Conservation (phyloP, 2,329 filamentous ascomycete species). For the Aschersonia sp. region DNA sequence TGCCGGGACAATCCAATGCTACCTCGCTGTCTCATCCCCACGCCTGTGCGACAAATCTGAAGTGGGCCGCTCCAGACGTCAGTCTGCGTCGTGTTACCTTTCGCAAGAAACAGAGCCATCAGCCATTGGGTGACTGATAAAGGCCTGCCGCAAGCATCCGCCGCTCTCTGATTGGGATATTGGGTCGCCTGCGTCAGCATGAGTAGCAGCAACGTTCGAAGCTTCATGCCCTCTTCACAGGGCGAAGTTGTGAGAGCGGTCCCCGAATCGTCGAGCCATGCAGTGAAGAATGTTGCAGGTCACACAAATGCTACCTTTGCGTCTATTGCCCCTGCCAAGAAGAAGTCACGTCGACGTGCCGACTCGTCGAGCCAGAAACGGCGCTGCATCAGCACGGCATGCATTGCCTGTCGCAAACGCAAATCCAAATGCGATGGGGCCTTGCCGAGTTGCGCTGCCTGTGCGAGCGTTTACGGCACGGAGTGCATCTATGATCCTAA, state of each 20-base stretch:
- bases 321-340: slow-evolving; percentile 19
- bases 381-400: slow-evolving; percentile 72
- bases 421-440: slow-evolving; percentile 90
- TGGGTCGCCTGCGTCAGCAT: not conserved
- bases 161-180: no score
- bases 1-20: slow-evolving; percentile 3
- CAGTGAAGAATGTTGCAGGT: not conserved
- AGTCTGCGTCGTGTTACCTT: not conserved
- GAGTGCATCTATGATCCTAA: slow-evolving; percentile 92
- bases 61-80: slow-evolving; percentile 1
- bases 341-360: slow-evolving; percentile 34
- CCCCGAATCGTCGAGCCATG: not conserved
- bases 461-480: slow-evolving; percentile 81
- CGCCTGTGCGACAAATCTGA: slow-evolving; percentile 1
- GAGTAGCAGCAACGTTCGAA: not conserved
- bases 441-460: slow-evolving; percentile 85
- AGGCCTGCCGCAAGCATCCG: not conserved
- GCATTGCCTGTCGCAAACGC: slow-evolving; percentile 62
- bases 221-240: not conserved
- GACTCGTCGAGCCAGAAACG: slow-evolving; percentile 46
- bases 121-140: not conserved
- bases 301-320: not conserved
- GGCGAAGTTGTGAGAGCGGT: not conserved
- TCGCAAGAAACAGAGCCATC: not conserved
- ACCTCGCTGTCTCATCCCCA: slow-evolving; percentile 1